phyloP scores from a whole-genome alignment of 2,329 filamentous ascomycete genomes.

The Fusarium protoensiforme region DNA sequence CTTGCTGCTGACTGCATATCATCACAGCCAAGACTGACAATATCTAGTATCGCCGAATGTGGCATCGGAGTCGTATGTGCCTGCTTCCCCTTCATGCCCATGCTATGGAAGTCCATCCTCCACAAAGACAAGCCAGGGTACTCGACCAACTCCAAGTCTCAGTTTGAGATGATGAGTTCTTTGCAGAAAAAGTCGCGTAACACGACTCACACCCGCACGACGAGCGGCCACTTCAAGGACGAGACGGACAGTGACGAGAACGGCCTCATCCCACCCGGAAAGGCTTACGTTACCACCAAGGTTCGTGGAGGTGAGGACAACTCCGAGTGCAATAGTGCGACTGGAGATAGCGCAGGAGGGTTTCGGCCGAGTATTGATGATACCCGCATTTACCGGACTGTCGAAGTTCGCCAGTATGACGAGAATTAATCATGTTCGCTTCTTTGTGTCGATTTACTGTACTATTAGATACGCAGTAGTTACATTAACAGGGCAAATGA shows the following conservation, averaged over 20 bases:
- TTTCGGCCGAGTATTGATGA: slow-evolving; percentile 6
- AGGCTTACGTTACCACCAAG: slow-evolving; percentile 11
- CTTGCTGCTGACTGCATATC: fast-evolving
- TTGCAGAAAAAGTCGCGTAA: slow-evolving; percentile 10
- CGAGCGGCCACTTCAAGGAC: slow-evolving; percentile 7
- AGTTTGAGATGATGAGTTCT: slow-evolving; percentile 29
- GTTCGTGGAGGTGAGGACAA: slow-evolving; percentile 3
- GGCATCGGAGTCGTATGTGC: slow-evolving; percentile 27
- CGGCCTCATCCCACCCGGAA: slow-evolving; percentile 10
- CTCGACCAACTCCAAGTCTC: slow-evolving; percentile 16
- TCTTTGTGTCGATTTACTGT: not conserved
- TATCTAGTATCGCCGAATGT: slow-evolving; percentile 17
- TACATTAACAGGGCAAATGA: not conserved
- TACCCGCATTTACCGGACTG: slow-evolving; percentile 19
- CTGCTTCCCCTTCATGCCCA: slow-evolving; percentile 30
- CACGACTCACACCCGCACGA: not conserved
- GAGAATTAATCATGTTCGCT: not conserved
- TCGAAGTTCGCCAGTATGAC: slow-evolving; percentile 21
- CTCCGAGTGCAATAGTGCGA: not conserved
- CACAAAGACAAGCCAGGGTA: slow-evolving; percentile 27
- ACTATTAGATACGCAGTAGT: not conserved
- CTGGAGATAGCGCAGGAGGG: not conserved
- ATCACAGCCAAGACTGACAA: not conserved
- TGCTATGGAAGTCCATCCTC: slow-evolving; percentile 31
- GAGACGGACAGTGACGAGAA: slow-evolving; percentile 22